These are phyloP conservation scores for Paulownia fortunei DNA, from an alignment of 257 asterid genomes.

Conservation along the genomic window DNA sequence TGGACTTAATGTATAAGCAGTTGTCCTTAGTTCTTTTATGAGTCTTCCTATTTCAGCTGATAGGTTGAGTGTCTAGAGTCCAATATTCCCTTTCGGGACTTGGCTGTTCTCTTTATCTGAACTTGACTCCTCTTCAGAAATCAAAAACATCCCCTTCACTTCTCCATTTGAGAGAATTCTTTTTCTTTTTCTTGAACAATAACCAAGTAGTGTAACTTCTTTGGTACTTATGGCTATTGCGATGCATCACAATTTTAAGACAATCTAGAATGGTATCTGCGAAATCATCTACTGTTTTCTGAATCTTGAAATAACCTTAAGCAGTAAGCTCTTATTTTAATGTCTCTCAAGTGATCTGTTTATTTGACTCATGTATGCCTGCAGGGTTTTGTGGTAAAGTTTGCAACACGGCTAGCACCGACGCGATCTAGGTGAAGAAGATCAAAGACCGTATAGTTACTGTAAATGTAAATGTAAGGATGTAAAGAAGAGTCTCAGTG, in stretches of 20 bases:
- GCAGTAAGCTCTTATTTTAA: background rate
- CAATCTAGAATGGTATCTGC: background rate
- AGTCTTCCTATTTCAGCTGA: too few relatives aligned
- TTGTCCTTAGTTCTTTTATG: too few relatives aligned
- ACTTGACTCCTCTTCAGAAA: background rate
- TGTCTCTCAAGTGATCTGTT: background rate
- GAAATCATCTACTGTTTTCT: background rate
- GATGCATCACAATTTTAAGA: background rate
- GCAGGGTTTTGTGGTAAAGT: slow-evolving; percentile 6
- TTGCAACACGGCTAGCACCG: background rate
- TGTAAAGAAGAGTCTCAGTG: background rate
- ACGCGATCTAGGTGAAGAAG: background rate
- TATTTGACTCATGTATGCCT: background rate
- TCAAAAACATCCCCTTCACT: background rate
- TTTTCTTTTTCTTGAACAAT: background rate
- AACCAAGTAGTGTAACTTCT: background rate
- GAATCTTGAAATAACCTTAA: background rate
- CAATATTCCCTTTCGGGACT: too few relatives aligned
- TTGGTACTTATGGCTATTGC: too few relatives aligned
- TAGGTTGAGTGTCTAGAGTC: too few relatives aligned
- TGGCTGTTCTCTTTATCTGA: background rate
- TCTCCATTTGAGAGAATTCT: background rate
- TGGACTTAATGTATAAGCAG: background rate
- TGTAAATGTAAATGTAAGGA: background rate
- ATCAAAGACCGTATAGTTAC: background rate